Evolutionary conservation across 257 asterid species (phyloP).

Genomic region (Knoxia roxburghii): DNA sequence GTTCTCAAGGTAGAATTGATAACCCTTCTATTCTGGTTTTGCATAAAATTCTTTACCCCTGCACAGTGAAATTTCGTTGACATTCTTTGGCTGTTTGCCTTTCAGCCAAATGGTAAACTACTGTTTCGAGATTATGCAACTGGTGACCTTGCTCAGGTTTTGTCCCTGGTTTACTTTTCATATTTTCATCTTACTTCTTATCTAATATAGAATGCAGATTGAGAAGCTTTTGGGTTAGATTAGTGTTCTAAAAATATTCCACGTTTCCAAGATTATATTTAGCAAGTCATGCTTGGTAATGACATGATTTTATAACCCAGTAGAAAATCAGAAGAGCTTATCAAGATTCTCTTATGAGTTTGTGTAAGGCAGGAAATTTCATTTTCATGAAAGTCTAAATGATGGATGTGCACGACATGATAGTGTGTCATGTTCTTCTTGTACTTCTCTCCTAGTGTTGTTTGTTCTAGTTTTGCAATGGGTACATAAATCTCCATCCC

Average conservation of each 20-base stretch:
- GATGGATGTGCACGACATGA: neutral
- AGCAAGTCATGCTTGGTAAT: neutral
- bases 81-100: slow-evolving; percentile 8
- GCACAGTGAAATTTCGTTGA: slow-evolving; percentile 19
- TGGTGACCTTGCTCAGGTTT: slow-evolving; percentile 98
- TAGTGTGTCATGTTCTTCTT: neutral
- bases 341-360: neutral
- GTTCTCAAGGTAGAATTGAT: slow-evolving; percentile 64
- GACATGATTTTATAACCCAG: neutral
- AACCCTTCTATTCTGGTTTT: slow-evolving; percentile 4
- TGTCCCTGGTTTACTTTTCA: neutral
- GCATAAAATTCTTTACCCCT: slow-evolving; percentile 1
- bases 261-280: neutral
- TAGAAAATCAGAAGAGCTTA: neutral
- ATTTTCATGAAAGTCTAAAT: neutral
- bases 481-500: neutral
- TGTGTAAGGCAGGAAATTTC: neutral
- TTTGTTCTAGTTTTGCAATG: neutral
- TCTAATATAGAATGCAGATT: neutral
- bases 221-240: neutral
- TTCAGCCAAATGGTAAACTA: slow-evolving; percentile 81
- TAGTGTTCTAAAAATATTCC: no score
- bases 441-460: neutral
- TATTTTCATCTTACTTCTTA: neutral
- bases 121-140: slow-evolving; percentile 94